Percentiles rank a stretch among this genome's conserved stretches.
These are phyloP conservation scores for Dactylellina drechsleri DNA, from an alignment of 2,329 filamentous ascomycete genomes.

Conservation along the genomic window DNA sequence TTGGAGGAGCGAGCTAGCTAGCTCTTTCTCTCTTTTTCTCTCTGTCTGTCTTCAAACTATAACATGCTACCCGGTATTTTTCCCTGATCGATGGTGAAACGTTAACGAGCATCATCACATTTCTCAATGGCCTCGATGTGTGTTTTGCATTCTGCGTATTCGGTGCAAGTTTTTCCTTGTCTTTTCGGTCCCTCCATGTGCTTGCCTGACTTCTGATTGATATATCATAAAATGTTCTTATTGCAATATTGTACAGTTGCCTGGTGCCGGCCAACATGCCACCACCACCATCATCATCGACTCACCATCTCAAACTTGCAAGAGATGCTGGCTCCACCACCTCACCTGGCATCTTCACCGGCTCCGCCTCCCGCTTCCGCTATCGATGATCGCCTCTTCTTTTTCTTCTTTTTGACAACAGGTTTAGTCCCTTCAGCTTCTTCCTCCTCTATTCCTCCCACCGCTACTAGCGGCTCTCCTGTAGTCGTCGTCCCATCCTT, in stretches of 20 bases:
- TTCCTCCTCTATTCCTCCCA: conserved; percentile 16
- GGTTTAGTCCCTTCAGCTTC: conserved; percentile 56
- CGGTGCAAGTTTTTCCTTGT: not conserved
- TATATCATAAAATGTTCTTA: conserved; percentile 38
- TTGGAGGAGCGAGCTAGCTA: not conserved
- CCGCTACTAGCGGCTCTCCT: conserved; percentile 10
- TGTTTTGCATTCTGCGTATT: conserved; percentile 3
- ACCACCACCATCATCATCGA: conserved; percentile 20
- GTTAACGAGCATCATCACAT: conserved; percentile 17
- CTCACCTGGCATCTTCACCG: conserved; percentile 52
- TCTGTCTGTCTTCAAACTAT: no score
- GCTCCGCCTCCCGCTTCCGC: conserved; percentile 57
- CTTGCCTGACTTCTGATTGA: not conserved
- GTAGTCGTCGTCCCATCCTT: conserved; percentile 18
- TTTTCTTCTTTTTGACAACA: conserved; percentile 67
- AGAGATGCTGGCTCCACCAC: conserved; percentile 33
- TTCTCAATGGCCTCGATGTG: conserved; percentile 6
- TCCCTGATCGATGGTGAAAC: conserved; percentile 30
- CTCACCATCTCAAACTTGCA: conserved; percentile 16
- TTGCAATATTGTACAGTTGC: conserved; percentile 25
- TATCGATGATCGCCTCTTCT: conserved; percentile 61
- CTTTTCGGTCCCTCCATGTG: not conserved
- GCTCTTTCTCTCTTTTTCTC: no score
- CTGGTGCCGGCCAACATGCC: not conserved
- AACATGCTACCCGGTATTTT: not conserved